Percentiles rank a stretch among this genome's conserved stretches.
These are phyloP conservation scores for Psilocybe azurescens DNA, from an alignment of 768 basidiomycete genomes.

Conservation along the genomic window DNA sequence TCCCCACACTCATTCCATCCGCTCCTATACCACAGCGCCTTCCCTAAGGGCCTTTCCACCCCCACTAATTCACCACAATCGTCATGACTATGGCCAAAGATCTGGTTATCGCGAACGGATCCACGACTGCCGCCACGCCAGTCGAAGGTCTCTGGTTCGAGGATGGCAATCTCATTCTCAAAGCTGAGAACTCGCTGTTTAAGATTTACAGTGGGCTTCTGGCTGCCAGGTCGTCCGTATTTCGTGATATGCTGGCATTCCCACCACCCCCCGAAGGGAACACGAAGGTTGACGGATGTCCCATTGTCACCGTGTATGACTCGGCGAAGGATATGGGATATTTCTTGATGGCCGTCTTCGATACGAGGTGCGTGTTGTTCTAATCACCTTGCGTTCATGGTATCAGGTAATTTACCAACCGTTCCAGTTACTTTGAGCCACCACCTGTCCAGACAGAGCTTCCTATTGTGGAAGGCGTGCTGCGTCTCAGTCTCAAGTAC, in stretches of 20 bases:
- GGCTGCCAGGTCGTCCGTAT: constrained; percentile 38
- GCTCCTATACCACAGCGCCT: constrained; percentile 5
- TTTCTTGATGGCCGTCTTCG: constrained; percentile 41
- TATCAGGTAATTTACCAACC: background rate
- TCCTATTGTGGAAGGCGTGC: constrained; percentile 36
- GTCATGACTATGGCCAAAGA: constrained; percentile 4
- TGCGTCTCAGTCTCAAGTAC: constrained; percentile 44
- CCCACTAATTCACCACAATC: background rate
- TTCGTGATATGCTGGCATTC: constrained; percentile 43
- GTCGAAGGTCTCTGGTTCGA: constrained; percentile 37
- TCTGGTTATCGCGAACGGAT: background rate
- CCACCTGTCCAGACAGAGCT: constrained; percentile 36
- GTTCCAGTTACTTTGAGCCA: constrained; percentile 37
- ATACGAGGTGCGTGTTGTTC: constrained; percentile 33
- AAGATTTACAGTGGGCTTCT: constrained; percentile 41
- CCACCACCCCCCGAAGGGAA: constrained; percentile 37
- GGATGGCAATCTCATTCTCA: constrained; percentile 47
- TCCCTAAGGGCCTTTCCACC: background rate
- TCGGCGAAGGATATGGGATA: constrained; percentile 35
- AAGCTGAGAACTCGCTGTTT: constrained; percentile 39
- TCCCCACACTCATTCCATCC: background rate
- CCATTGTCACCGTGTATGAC: constrained; percentile 40
- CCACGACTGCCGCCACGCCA: constrained; percentile 15
- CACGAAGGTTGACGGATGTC: constrained; percentile 32
- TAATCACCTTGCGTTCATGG: background rate